Conservation (phyloP, 2,329 filamentous ascomycete species). For the Cryoendolithus antarcticus region DNA sequence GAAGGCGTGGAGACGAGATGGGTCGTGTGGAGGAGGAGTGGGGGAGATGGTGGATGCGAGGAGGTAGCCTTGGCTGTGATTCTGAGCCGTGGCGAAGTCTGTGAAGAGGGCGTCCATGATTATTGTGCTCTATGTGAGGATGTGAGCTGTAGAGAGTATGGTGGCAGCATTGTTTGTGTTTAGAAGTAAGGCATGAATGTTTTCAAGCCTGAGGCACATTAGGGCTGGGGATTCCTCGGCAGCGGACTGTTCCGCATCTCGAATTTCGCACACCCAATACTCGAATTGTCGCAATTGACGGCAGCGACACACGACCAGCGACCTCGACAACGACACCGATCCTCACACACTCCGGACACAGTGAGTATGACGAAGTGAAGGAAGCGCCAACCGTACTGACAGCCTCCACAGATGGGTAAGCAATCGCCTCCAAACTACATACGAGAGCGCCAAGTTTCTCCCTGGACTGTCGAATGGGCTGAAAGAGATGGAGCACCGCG, state of each 20-base stretch:
- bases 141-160: too few species aligned
- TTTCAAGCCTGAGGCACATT: constrained; percentile 4
- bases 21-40: constrained; percentile 48
- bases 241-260: constrained; percentile 2
- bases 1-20: constrained; percentile 56
- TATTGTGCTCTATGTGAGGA: too few species aligned
- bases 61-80: constrained; percentile 52
- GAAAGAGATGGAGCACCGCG: constrained; percentile 14
- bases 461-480: constrained; percentile 9
- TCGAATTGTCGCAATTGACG: constrained; percentile 8
- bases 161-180: too few species aligned
- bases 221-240: not conserved
- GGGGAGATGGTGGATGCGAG: constrained; percentile 68
- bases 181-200: too few species aligned
- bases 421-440: constrained; percentile 10
- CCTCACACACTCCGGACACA: constrained; percentile 5
- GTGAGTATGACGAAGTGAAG: constrained; percentile 12
- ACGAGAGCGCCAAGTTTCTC: too few species aligned
- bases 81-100: constrained; percentile 60
- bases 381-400: constrained; percentile 15
- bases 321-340: constrained; percentile 5
- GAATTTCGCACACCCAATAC: constrained; percentile 2
- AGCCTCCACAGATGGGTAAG: constrained; percentile 48
- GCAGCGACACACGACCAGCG: constrained; percentile 3
- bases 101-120: constrained; percentile 65